These are phyloP conservation scores for Clavispora asparagi DNA, from an alignment of 805 yeast species.

Conservation along the genomic window DNA sequence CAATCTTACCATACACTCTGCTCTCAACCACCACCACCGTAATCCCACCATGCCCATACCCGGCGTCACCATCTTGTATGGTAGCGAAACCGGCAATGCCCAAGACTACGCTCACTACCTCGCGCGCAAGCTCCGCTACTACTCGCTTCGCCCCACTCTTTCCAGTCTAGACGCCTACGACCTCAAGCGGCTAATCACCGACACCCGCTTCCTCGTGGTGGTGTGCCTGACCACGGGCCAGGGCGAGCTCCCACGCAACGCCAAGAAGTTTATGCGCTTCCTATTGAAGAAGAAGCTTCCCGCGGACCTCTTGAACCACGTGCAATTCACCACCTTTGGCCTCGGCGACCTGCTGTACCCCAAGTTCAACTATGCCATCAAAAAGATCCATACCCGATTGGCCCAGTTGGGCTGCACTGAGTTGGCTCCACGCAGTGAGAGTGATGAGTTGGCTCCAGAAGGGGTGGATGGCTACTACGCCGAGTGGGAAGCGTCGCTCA, in stretches of 20 bases:
- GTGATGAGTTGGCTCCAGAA: constrained; percentile 78
- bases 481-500: constrained; percentile 60
- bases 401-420: constrained; percentile 78
- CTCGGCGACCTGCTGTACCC: constrained; percentile 93
- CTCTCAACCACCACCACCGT: background rate
- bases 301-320: constrained; percentile 50
- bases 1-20: background rate
- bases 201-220: constrained; percentile 43
- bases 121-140: constrained; percentile 49
- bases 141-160: constrained; percentile 44
- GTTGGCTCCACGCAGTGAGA: constrained; percentile 71
- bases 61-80: constrained; percentile 62
- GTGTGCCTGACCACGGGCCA: constrained; percentile 92
- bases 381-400: constrained; percentile 74
- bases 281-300: constrained; percentile 64
- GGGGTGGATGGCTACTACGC: constrained; percentile 75
- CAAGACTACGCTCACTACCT: constrained; percentile 75
- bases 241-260: constrained; percentile 85
- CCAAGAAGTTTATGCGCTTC: constrained; percentile 67
- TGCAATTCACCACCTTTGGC: constrained; percentile 73
- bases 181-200: constrained; percentile 46
- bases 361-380: constrained; percentile 80
- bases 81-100: constrained; percentile 90
- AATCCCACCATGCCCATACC: background rate
- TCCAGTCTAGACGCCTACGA: constrained; percentile 58